These are phyloP conservation scores for Cryptosporidium viatorum DNA, from an alignment of 169 alveolate species.

Conservation along the genomic window DNA sequence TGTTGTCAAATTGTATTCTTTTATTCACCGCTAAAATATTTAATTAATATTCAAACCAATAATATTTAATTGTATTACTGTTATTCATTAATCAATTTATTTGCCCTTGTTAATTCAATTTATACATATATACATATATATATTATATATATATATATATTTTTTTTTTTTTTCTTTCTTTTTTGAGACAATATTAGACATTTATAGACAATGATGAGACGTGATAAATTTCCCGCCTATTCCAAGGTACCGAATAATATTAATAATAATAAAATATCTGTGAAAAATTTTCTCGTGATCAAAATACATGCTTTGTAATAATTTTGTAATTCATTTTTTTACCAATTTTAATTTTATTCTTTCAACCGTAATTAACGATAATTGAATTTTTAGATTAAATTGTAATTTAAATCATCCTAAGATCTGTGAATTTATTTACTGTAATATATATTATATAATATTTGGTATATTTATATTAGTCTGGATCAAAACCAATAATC, in stretches of 20 bases:
- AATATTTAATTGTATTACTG: not conserved
- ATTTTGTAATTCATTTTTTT: too few relatives aligned
- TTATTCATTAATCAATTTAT: not conserved
- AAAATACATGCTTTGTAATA: not conserved
- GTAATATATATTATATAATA: too few relatives aligned
- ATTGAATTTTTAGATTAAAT: too few relatives aligned
- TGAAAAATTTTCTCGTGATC: not conserved
- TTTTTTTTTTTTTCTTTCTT: not conserved
- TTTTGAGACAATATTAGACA: conserved; percentile 41
- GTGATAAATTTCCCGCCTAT: conserved; percentile 8
- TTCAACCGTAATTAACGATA: too few relatives aligned
- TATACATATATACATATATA: not conserved
- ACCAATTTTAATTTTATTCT: too few relatives aligned
- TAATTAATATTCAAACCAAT: not conserved
- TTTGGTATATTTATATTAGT: too few relatives aligned
- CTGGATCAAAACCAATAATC: not conserved
- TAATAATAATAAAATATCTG: too few relatives aligned
- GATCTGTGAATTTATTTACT: not conserved
- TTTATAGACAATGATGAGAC: conserved; percentile 13
- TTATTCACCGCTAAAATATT: conserved; percentile 6
- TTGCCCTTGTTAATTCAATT: not conserved
- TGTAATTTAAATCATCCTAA: too few relatives aligned
- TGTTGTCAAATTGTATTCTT: not conserved
- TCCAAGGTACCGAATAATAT: not conserved
- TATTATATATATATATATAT: too few relatives aligned